Percentiles rank a stretch among this genome's conserved stretches.
Evolutionary conservation across 179 eudicot genomes (phyloP).

Genomic region (Nepenthes alata): DNA sequence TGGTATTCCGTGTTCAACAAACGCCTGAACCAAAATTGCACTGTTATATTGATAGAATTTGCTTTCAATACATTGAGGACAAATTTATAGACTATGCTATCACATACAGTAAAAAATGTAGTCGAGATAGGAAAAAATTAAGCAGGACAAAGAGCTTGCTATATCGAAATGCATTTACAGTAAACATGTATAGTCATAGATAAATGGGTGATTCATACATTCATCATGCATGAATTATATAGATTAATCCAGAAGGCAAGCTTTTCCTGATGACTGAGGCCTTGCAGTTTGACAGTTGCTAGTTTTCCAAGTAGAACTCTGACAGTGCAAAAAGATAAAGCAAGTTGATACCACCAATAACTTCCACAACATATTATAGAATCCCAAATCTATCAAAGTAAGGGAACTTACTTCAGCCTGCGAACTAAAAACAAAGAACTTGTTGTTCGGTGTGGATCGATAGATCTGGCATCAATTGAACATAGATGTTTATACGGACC

Average conservation of each 20-base stretch:
- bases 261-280: conserved; percentile 58
- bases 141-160: neutral
- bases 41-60: neutral
- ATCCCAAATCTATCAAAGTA: neutral
- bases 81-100: too few relatives aligned
- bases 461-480: conserved; percentile 38
- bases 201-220: conserved; percentile 26
- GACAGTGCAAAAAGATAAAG: conserved; percentile 2
- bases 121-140: too few relatives aligned
- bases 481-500: conserved; percentile 43
- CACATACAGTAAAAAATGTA: too few relatives aligned
- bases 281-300: conserved; percentile 35
- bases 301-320: conserved; percentile 45
- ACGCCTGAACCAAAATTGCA: conserved; percentile 33
- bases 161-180: too few relatives aligned
- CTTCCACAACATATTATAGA: too few relatives aligned
- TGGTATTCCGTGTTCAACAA: conserved; percentile 55
- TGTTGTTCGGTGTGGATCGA: conserved; percentile 25
- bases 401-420: conserved; percentile 40
- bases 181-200: too few relatives aligned
- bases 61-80: neutral
- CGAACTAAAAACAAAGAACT: conserved; percentile 33
- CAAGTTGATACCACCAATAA: too few relatives aligned
- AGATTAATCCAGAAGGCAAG: conserved; percentile 70
- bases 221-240: conserved; percentile 72